Conservation (phyloP, 2,329 filamentous ascomycete genomes). For the Apiospora saccharicola region DNA sequence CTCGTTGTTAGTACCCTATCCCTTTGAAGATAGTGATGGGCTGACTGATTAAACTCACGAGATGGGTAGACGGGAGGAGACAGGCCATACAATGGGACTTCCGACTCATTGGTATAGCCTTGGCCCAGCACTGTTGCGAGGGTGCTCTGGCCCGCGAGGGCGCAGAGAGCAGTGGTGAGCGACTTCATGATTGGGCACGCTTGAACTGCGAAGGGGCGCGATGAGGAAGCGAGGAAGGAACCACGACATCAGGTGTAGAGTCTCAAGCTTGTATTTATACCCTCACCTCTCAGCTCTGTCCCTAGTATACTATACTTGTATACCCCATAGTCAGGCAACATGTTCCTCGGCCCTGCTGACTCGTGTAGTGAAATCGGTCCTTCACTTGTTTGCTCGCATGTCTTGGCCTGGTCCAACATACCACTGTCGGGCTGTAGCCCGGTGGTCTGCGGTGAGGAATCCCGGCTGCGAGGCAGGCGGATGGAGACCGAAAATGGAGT, state of each 20-base stretch:
- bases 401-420: conserved; percentile 13
- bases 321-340: neutral
- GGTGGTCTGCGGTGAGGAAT: conserved; percentile 6
- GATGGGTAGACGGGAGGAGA: conserved; percentile 60
- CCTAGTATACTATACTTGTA: neutral
- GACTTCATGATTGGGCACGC: conserved; percentile 19
- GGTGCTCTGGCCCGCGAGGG: conserved; percentile 12
- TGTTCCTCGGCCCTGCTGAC: conserved; percentile 2
- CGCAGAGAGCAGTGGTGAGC: conserved; percentile 18
- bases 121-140: conserved; percentile 4
- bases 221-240: neutral
- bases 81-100: conserved; percentile 57
- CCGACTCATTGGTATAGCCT: conserved; percentile 31
- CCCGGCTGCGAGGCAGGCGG: conserved; percentile 4
- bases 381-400: conserved; percentile 6
- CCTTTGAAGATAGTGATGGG: conserved; percentile 20
- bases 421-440: conserved; percentile 14
- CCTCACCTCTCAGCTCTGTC: neutral
- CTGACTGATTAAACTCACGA: conserved; percentile 46
- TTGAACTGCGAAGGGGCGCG: neutral
- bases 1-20: conserved; percentile 38
- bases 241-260: neutral
- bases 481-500: conserved; percentile 1
- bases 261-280: neutral
- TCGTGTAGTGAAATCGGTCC: conserved; percentile 1